Evolutionary conservation across 805 yeast species (phyloP), one percentile per base, ranked within the genome.

Genomic region (Cyberlindnera mississippiensis): DNA sequence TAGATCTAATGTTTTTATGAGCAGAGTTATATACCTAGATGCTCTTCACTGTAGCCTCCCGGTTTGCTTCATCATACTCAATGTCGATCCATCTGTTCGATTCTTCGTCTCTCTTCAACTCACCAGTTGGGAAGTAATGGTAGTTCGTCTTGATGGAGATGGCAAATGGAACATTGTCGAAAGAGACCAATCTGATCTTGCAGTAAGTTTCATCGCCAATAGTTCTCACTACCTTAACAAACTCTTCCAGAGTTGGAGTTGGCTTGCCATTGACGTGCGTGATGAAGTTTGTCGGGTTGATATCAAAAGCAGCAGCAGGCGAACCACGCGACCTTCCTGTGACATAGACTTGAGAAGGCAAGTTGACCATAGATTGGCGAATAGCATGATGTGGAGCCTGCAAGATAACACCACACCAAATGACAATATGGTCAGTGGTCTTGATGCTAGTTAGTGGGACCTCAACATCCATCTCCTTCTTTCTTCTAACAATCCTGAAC

Each of bases 361-460:
- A 67, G 42, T 75, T 71, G 40, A 77, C 76, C 75, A 85, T 81
- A 29, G 85, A 79, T 65, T 89, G 96, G 48, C 90, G 77, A 14
- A 89, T 96, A 8, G 93, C 91, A 57, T 85, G 95, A 61, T 88
- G 96, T n/a, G 96, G 96, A 29, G 78, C 74, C 58, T 90, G 97
- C 27, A 90, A 62, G 6, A 83, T 65, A 30, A 89, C 82, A 17
- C 96, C 96, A 39, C 89, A 78, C 93, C 96, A 90, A 37, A 75
- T 70, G 8, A 85, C 81, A 30, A 87, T 67, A 41, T 82, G 80
- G 29, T 76, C 73, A 2, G 95, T 87, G 30, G 72, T 71, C 22
- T 71, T 67, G 4, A 89, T 73, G 16, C 76, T 74, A 2, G 78
- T 74, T 4, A 95, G 80, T 10, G 84, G 80, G 9, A 85, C 88